phyloP scores from a whole-genome alignment of 768 basidiomycete species.

The Coprinopsis strossmayeri region DNA sequence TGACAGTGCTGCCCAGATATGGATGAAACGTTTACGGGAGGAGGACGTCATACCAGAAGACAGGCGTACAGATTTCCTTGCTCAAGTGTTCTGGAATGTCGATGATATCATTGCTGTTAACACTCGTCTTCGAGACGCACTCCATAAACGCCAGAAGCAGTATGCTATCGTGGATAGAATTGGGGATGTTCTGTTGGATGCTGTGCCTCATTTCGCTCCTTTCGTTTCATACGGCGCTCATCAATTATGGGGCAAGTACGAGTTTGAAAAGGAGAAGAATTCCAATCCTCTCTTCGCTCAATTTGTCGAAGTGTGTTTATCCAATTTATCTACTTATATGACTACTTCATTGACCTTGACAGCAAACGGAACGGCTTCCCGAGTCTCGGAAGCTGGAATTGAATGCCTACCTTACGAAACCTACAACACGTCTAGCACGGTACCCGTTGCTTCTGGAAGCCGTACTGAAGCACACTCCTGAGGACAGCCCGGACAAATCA shows the following conservation, averaged over 20 bases:
- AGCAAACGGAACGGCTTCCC: constrained; percentile 83
- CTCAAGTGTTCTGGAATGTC: constrained; percentile 98
- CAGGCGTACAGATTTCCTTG: constrained; percentile 77
- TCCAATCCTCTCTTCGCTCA: constrained; percentile 87
- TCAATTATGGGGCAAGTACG: constrained; percentile 96
- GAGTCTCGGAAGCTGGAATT: constrained; percentile 95
- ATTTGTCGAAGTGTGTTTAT: constrained; percentile 81
- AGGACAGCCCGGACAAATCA: constrained; percentile 82
- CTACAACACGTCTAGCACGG: constrained; percentile 94
- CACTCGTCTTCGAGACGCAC: constrained; percentile 82
- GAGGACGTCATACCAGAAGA: constrained; percentile 67
- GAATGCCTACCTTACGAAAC: constrained; percentile 97
- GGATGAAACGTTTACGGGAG: constrained; percentile 83
- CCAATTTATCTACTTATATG: not conserved
- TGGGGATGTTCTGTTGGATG: constrained; percentile 85
- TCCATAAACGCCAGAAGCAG: constrained; percentile 92
- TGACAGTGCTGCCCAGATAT: no score
- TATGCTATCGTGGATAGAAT: constrained; percentile 90
- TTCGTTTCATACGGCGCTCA: constrained; percentile 96
- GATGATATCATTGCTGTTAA: constrained; percentile 91
- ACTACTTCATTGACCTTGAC: not conserved
- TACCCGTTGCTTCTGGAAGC: constrained; percentile 92
- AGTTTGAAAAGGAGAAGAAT: constrained; percentile 98
- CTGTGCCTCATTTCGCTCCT: constrained; percentile 81
- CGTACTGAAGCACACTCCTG: constrained; percentile 86